Evolutionary conservation across 371 early-diverging fungal genomes (phyloP), one percentile per base, ranked within the genome.

Genomic region (Mortierella sp.): DNA sequence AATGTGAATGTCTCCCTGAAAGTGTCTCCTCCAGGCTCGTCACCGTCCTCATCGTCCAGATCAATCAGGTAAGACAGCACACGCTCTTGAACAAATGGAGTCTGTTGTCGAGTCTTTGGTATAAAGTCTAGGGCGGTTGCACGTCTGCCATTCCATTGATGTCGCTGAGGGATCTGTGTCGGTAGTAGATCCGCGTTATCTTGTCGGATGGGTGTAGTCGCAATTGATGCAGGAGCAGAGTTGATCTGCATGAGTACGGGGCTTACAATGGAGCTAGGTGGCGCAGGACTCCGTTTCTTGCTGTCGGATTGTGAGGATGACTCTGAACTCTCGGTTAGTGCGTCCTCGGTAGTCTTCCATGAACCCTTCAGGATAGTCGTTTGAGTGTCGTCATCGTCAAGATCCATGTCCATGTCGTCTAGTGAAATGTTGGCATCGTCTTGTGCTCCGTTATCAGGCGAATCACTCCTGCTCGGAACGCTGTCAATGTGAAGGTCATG

Each of bases 321-420:
- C 9, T 12, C 17, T 5, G 56, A 14, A 17, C 24, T n/a, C 3
- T 21, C 17, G 3, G 19, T 41, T 16, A 44, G 13, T 17, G 12
- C n/a, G 9, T 57, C 57, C 6, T 41, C 45, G 3, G 54, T 68
- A 3, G 76, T 74, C 45, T 64, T 74, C 76, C 76, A 74, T 14
- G 65, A 51, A 1, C 76, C 76, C 21, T 59, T 58, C 24, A 74
- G 48, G 8, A 64, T 64, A 16, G 65, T 64, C 1, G 76, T 19
- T 16, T 49, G 47, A 7, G 40, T 31, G n/a, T 28, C 12, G 14
- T 39, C 65, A 17, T 74, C 69, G 43, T 74, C 76, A 4, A 63
- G 21, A 9, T 74, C 74, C 64, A 71, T 56, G 44, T 71, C 71
- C 51, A 73, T 50, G 4, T 74, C 76, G 7, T 62, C 61, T 16